Evolutionary conservation across 2,329 filamentous ascomycete species (phyloP).

Genomic region (Dothistroma septosporum): DNA sequence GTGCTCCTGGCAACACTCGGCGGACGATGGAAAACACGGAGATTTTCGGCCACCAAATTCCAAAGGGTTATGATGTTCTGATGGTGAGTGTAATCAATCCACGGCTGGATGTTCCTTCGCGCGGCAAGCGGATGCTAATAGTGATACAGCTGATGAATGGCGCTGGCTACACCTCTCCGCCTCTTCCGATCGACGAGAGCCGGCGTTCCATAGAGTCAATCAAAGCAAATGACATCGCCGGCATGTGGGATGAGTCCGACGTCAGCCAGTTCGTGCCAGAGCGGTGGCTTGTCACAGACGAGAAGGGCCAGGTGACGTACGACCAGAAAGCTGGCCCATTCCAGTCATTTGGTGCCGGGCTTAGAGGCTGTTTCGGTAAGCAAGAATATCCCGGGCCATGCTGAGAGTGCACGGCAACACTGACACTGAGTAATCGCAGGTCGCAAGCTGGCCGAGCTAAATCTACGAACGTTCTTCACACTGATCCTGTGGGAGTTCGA

Average conservation of each 20-base stretch:
- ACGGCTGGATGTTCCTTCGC: not conserved
- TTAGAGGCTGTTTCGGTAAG: slow-evolving; percentile 38
- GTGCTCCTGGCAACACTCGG: slow-evolving; percentile 30
- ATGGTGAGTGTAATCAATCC: slow-evolving; percentile 10
- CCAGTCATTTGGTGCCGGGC: slow-evolving; percentile 37
- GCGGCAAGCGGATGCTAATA: not conserved
- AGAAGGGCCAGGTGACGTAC: slow-evolving; percentile 32
- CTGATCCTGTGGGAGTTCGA: slow-evolving; percentile 35
- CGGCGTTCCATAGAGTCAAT: slow-evolving; percentile 30
- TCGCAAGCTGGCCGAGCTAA: slow-evolving; percentile 27
- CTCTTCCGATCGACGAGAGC: slow-evolving; percentile 29
- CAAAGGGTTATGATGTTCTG: slow-evolving; percentile 39
- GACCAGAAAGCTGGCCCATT: slow-evolving; percentile 35
- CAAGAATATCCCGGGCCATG: not conserved
- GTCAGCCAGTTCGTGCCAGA: slow-evolving; percentile 37
- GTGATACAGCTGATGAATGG: slow-evolving; percentile 20
- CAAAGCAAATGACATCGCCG: slow-evolving; percentile 15
- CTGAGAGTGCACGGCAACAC: not conserved
- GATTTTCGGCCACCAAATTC: slow-evolving; percentile 41
- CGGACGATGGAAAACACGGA: slow-evolving; percentile 37
- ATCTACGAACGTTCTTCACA: slow-evolving; percentile 29
- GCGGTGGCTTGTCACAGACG: slow-evolving; percentile 38
- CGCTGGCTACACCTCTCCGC: slow-evolving; percentile 18
- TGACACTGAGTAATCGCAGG: not conserved
- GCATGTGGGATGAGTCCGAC: slow-evolving; percentile 27